phyloP scores from a whole-genome alignment of 805 yeast species.

The Pichia nakasei region DNA sequence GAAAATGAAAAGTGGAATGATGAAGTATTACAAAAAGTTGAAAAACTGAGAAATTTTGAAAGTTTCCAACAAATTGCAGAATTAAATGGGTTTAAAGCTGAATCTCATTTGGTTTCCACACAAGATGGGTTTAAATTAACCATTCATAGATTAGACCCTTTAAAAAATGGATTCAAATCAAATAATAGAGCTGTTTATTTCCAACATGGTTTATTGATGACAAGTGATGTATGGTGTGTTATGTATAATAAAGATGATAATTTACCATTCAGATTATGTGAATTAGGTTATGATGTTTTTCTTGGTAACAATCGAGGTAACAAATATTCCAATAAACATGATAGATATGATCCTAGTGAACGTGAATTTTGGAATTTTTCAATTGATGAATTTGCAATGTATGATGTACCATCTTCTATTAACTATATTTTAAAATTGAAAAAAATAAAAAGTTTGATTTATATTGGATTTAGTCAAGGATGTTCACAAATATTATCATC shows the following conservation, averaged over 20 bases:
- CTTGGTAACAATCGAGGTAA: slow-evolving; percentile 89
- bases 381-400: slow-evolving; percentile 84
- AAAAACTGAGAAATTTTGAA: slow-evolving; percentile 35
- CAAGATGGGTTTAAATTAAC: slow-evolving; percentile 70
- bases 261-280: slow-evolving; percentile 69
- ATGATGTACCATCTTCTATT: slow-evolving; percentile 80
- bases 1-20: slow-evolving; percentile 11
- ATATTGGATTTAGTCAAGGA: slow-evolving; percentile 92
- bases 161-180: slow-evolving; percentile 22
- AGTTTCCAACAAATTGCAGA: slow-evolving; percentile 58
- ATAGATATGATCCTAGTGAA: slow-evolving; percentile 29
- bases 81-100: slow-evolving; percentile 60
- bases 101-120: slow-evolving; percentile 72
- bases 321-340: slow-evolving; percentile 81
- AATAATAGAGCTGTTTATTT: slow-evolving; percentile 57
- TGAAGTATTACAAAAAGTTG: slow-evolving; percentile 18
- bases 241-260: slow-evolving; percentile 34
- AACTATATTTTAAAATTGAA: slow-evolving; percentile 60
- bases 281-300: slow-evolving; percentile 90
- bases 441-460: slow-evolving; percentile 38
- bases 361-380: slow-evolving; percentile 82
- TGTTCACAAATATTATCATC: slow-evolving; percentile 92
- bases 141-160: slow-evolving; percentile 54
- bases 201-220: slow-evolving; percentile 90
- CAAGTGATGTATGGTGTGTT: slow-evolving; percentile 60